Base-by-base conservation (phyloP, 306 rosid species). In the Inga laurina region DNA sequence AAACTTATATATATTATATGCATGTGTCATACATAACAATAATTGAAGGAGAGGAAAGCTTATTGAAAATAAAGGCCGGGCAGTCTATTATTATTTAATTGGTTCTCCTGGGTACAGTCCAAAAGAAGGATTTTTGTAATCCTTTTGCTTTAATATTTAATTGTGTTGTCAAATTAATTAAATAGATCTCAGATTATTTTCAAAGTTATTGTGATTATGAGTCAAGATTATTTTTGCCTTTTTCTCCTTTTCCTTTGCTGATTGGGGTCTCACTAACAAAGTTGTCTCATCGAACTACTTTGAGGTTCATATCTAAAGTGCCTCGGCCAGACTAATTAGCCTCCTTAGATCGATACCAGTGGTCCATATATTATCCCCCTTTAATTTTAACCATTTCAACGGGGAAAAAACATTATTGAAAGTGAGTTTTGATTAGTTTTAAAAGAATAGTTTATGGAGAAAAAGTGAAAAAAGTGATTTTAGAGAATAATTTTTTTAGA, bases 201-300 rank as follows among this genome's bases (percentile, higher is more conserved):
- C 72, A 87, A 93, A 91, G 90, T 82, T 79, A 87, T 69, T 16
- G 91, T 87, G 87, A 90, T 88, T 79, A 88, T 88, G 90, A 90
- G 95, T 90, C 97, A 91, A 88, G 87, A 86, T 93, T 83, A 83
- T 84, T 90, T 87, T 88, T 79, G 2, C 82, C 85, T 71, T 85
- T 92, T 79, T 56, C 2, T 84, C 85, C 76, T 87, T 89, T 85
- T 80, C 77, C 75, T 88, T 88, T 87, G 64, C 72, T 87, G 85
- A 83, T 80, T 87, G 94, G 92, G 94, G 88, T 85, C 95, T 89
- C 90, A 79, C 83, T 82, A 88, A 83, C 92, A 90, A 91, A 90
- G 95, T 90, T 91, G 94, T 91, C 94, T 86, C 91, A 84, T 87
- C 30, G 30, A 27, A 0, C 77, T 88, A 90, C 94, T 88, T 87